These are phyloP conservation scores for Penicillium brevicompactum DNA, from an alignment of 2,329 filamentous ascomycete genomes.

Conservation along the genomic window DNA sequence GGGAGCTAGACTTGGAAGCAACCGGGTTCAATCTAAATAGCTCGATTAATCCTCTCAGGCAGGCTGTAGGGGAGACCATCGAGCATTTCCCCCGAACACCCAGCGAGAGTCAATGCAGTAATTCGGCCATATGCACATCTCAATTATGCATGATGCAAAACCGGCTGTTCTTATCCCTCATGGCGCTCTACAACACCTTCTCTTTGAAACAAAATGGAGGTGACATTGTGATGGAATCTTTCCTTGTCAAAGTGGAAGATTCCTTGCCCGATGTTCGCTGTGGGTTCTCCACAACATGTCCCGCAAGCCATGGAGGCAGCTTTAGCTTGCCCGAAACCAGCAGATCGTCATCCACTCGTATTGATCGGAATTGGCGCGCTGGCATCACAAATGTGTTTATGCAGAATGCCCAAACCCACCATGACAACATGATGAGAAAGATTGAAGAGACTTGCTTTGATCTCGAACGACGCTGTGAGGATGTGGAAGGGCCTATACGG, in stretches of 20 bases:
- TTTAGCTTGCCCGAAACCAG: conserved; percentile 12
- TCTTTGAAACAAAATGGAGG: conserved; percentile 13
- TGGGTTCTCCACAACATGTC: conserved; percentile 14
- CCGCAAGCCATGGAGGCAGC: conserved; percentile 11
- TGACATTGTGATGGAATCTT: conserved; percentile 18
- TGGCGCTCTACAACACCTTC: conserved; percentile 27
- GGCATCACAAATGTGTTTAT: conserved; percentile 49
- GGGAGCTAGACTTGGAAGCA: conserved; percentile 11
- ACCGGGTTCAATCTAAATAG: conserved; percentile 12
- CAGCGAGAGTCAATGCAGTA: conserved; percentile 21
- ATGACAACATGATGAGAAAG: conserved; percentile 51
- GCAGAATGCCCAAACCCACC: conserved; percentile 45
- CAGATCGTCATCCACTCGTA: conserved; percentile 16
- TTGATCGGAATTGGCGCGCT: conserved; percentile 52
- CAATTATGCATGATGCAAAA: conserved; percentile 25
- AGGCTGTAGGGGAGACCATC: conserved; percentile 19
- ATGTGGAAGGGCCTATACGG: conserved; percentile 57
- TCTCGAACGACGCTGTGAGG: conserved; percentile 58
- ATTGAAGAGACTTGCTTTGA: conserved; percentile 58
- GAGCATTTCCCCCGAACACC: conserved; percentile 23
- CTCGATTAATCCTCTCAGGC: conserved; percentile 14
- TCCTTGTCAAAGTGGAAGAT: conserved; percentile 21
- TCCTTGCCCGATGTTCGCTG: conserved; percentile 14
- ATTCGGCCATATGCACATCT: conserved; percentile 17
- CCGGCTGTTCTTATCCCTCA: conserved; percentile 26